Conservation (phyloP, 495 filamentous ascomycete genomes). For the Penicillium goetzii region DNA sequence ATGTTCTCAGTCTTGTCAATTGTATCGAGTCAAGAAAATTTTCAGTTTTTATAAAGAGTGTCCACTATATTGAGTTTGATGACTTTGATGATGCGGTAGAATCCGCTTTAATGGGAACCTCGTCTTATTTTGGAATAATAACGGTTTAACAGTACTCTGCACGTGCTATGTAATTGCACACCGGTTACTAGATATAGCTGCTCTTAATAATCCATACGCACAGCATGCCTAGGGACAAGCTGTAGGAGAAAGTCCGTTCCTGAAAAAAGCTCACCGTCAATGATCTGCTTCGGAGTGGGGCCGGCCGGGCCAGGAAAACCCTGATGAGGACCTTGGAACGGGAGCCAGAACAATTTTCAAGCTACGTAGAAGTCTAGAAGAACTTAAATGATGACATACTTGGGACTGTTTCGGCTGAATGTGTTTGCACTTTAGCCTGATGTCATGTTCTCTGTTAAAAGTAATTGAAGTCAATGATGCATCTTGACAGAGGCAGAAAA, state of each 20-base stretch:
- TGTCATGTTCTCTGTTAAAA: neutral
- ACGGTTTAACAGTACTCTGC: too few relatives aligned
- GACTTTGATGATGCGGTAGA: conserved; percentile 22
- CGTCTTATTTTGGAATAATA: conserved; percentile 25
- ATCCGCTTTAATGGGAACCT: conserved; percentile 12
- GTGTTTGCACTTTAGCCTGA: neutral
- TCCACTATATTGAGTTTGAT: conserved; percentile 11
- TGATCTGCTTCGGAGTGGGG: conserved; percentile 31
- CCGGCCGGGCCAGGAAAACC: conserved; percentile 16
- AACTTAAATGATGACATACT: neutral
- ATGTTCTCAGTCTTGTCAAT: neutral
- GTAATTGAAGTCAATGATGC: neutral
- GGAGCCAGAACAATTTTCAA: neutral
- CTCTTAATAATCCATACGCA: neutral
- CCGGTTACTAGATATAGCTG: conserved; percentile 25
- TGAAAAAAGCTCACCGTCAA: conserved; percentile 22
- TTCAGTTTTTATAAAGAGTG: neutral
- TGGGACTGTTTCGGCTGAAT: neutral
- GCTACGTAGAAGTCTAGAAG: neutral
- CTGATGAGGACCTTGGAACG: conserved; percentile 23
- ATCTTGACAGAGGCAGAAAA: too few relatives aligned
- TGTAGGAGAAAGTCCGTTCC: conserved; percentile 21
- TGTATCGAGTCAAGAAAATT: neutral
- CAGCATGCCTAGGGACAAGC: neutral
- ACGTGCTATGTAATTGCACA: conserved; percentile 3